Conservation (phyloP, 1,284 basidiomycete genomes). For the Austroboletus niveus region DNA sequence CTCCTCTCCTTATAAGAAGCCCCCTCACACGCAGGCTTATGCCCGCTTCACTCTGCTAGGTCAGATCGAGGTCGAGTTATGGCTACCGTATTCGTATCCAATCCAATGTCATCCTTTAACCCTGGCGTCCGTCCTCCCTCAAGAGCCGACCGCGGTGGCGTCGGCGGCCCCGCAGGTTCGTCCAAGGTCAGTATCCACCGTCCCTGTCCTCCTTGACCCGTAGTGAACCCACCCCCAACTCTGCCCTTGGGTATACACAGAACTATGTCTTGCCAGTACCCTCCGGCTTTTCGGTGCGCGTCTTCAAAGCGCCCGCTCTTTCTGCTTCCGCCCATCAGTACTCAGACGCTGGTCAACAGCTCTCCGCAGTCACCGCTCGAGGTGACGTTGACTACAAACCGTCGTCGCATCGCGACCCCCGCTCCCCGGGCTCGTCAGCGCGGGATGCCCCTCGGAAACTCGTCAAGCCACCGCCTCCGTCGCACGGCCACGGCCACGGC, state of each 20-base stretch:
- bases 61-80: conserved; percentile 25
- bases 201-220: conserved; percentile 4
- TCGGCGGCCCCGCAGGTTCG: conserved; percentile 22
- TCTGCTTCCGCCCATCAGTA: conserved; percentile 35
- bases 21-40: conserved; percentile 15
- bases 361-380: conserved; percentile 32
- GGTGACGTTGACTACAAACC: conserved; percentile 46
- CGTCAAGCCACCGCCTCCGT: conserved; percentile 27
- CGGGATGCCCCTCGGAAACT: conserved; percentile 29
- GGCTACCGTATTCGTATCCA: conserved; percentile 31
- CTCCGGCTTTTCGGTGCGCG: conserved; percentile 48
- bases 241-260: conserved; percentile 18
- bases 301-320: conserved; percentile 48
- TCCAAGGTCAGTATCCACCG: conserved; percentile 27
- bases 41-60: conserved; percentile 24
- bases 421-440: conserved; percentile 15
- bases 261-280: conserved; percentile 37
- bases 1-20: conserved; percentile 24
- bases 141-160: conserved; percentile 28
- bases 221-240: conserved; percentile 16
- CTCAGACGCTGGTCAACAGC: conserved; percentile 32
- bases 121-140: conserved; percentile 31
- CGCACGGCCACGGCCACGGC: conserved; percentile 14
- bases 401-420: conserved; percentile 26
- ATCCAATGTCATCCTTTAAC: conserved; percentile 30